Evolutionary conservation across 257 asterid species (phyloP).

Genomic region (Verbascum thapsus): DNA sequence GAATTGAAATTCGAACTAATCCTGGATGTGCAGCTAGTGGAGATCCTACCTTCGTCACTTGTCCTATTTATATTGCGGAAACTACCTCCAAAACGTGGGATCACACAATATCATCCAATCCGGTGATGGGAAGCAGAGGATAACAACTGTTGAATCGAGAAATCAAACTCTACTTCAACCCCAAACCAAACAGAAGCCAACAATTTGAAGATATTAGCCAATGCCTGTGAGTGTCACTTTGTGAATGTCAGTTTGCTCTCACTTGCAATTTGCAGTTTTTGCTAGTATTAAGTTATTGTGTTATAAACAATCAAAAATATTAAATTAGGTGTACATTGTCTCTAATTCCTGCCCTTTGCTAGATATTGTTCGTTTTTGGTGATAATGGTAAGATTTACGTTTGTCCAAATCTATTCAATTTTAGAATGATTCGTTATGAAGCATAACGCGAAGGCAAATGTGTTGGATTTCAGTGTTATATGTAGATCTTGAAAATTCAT

Average conservation of each 20-base stretch:
- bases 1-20: no score
- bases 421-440: no score
- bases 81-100: conserved; percentile 91
- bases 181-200: not conserved
- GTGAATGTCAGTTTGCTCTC: conserved; percentile 22
- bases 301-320: conserved; percentile 27
- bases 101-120: conserved; percentile 90
- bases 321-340: conserved; percentile 11
- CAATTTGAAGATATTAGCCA: conserved; percentile 2
- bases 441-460: no score
- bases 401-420: no score
- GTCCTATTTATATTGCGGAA: conserved; percentile 95
- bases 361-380: no score
- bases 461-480: no score
- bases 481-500: no score
- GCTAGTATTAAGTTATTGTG: conserved; percentile 1
- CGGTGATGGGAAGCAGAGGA: no score
- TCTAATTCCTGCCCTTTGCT: not conserved
- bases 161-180: conserved; percentile 13
- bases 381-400: no score
- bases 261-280: not conserved
- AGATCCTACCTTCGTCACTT: conserved; percentile 85
- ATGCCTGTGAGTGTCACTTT: conserved; percentile 10
- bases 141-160: conserved; percentile 16
- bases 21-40: conserved; percentile 65